These are phyloP conservation scores for Biscutella laevigata DNA, from an alignment of 441 rosid genomes.

Conservation along the genomic window DNA sequence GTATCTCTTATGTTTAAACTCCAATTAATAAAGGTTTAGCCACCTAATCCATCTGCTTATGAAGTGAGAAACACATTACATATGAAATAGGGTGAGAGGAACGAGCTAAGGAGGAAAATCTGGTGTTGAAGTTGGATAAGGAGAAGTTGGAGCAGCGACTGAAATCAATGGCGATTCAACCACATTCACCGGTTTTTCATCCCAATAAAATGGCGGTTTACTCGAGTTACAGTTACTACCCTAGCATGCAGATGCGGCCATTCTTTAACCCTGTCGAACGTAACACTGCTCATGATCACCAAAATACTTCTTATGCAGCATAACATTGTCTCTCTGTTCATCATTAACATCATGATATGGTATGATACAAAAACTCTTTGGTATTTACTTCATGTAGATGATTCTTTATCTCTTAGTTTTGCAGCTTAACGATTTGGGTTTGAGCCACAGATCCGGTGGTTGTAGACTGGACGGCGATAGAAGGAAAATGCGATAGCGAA, in stretches of 20 bases:
- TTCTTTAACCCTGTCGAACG: constrained; percentile 46
- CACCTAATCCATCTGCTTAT: neutral
- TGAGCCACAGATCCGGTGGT: constrained; percentile 31
- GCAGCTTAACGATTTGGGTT: no score
- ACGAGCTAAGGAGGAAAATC: constrained; percentile 89
- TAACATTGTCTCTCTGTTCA: constrained; percentile 21
- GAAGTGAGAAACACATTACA: neutral
- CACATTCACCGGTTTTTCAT: constrained; percentile 61
- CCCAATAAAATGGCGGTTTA: constrained; percentile 58
- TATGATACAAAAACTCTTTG: no score
- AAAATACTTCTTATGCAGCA: constrained; percentile 71
- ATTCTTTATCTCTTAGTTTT: no score
- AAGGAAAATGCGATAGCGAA: constrained; percentile 41
- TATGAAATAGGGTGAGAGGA: no score
- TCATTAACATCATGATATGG: neutral
- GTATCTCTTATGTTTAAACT: neutral
- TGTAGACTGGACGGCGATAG: constrained; percentile 44
- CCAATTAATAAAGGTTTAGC: no score
- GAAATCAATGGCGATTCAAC: constrained; percentile 45
- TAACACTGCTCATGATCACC: constrained; percentile 72
- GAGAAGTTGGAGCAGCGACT: constrained; percentile 65
- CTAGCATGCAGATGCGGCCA: constrained; percentile 69
- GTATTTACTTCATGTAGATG: no score
- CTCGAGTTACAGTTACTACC: constrained; percentile 52
- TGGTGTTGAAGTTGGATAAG: constrained; percentile 55